Conservation (phyloP, 192 early-diverging fungal species). For the Mortierella alpina region DNA sequence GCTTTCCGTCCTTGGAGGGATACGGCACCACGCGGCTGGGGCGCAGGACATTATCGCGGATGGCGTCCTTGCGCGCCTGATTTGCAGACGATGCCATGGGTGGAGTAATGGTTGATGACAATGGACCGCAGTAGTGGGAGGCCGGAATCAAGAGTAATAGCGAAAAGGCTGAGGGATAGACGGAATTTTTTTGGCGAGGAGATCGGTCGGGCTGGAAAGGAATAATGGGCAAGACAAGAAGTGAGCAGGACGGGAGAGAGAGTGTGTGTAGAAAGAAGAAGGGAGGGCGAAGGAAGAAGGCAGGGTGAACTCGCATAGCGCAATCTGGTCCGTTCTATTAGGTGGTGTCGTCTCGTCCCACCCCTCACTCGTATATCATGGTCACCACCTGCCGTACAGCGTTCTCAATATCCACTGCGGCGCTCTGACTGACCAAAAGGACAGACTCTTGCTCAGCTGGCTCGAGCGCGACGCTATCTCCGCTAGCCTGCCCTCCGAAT, state of each 20-base stretch:
- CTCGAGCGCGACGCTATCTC: not conserved
- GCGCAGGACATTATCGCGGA: slow-evolving; percentile 68
- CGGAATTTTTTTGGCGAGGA: slow-evolving; percentile 2
- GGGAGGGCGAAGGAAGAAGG: too few species aligned
- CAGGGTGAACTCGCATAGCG: too few species aligned
- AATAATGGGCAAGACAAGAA: not conserved
- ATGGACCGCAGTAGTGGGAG: too few species aligned
- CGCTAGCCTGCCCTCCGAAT: not conserved
- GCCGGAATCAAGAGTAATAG: too few species aligned
- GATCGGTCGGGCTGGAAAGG: not conserved
- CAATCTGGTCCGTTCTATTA: too few species aligned
- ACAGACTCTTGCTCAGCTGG: slow-evolving; percentile 19
- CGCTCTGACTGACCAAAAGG: not conserved
- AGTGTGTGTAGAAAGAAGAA: too few species aligned
- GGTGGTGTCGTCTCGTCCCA: not conserved
- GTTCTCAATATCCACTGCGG: not conserved
- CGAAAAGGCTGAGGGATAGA: too few species aligned
- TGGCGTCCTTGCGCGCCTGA: slow-evolving; percentile 56
- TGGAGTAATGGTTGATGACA: too few species aligned
- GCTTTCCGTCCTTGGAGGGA: slow-evolving; percentile 78
- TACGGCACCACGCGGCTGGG: slow-evolving; percentile 80
- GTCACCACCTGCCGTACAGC: not conserved
- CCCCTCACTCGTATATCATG: slow-evolving; percentile 1
- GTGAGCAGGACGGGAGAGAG: too few species aligned
- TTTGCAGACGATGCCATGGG: slow-evolving; percentile 33